These are phyloP conservation scores for Phytophthora cajani DNA, from an alignment of 352 stramenopile genomes.

Conservation along the genomic window DNA sequence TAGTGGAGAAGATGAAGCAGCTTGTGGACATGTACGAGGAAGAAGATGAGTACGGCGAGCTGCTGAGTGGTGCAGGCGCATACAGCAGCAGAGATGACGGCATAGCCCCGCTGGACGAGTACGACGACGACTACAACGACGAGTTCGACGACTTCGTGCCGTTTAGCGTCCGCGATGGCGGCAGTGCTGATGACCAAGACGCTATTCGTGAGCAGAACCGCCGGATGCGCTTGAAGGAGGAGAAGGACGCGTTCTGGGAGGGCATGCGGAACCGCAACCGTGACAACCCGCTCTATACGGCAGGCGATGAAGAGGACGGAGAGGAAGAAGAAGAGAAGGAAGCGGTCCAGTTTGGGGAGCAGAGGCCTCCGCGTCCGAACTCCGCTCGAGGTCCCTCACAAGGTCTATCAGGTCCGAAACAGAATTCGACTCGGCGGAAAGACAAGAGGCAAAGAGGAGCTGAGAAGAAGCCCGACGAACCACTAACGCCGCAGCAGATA, in stretches of 20 bases:
- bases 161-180: slow-evolving; percentile 58
- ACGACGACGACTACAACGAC: slow-evolving; percentile 89
- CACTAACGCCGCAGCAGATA: slow-evolving; percentile 41
- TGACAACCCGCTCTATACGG: slow-evolving; percentile 14
- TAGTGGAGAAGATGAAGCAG: slow-evolving; percentile 64
- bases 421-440: slow-evolving; percentile 34
- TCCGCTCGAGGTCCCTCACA: slow-evolving; percentile 2
- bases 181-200: slow-evolving; percentile 55
- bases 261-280: slow-evolving; percentile 73
- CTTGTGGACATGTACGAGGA: slow-evolving; percentile 60
- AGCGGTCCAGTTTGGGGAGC: slow-evolving; percentile 3
- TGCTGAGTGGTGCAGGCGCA: slow-evolving; percentile 11
- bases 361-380: slow-evolving; percentile 9
- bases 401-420: slow-evolving; percentile 15
- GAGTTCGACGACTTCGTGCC: slow-evolving; percentile 85
- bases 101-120: slow-evolving; percentile 52
- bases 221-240: slow-evolving; percentile 55
- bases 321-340: slow-evolving; percentile 39
- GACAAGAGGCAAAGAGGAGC: slow-evolving; percentile 29
- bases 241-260: slow-evolving; percentile 75
- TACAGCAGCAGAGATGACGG: slow-evolving; percentile 24
- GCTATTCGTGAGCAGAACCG: slow-evolving; percentile 64
- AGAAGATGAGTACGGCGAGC: slow-evolving; percentile 42
- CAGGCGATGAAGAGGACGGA: slow-evolving; percentile 19
- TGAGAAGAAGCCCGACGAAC: slow-evolving; percentile 33